phyloP scores from a whole-genome alignment of 345 rosid species.

The Pelargonium nanum region DNA sequence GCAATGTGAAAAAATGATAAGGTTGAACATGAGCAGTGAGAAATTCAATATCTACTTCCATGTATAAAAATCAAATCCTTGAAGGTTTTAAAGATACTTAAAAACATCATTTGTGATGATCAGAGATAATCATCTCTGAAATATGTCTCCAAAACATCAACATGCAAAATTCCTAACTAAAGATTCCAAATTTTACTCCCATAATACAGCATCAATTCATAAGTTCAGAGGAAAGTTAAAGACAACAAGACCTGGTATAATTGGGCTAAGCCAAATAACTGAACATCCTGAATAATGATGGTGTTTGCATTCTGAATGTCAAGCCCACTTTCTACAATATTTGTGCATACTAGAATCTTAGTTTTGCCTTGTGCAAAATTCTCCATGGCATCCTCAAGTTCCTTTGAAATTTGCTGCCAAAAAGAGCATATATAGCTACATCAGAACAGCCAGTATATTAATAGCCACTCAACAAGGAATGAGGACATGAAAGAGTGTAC shows the following conservation, averaged over 20 bases:
- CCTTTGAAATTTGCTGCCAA: conserved; percentile 75
- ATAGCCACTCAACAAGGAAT: not conserved
- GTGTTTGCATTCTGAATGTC: conserved; percentile 96
- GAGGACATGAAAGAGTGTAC: too few species aligned
- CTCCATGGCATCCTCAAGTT: conserved; percentile 91
- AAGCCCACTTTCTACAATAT: conserved; percentile 94
- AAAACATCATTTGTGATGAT: too few species aligned
- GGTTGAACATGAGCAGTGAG: conserved; percentile 3
- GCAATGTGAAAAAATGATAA: conserved; percentile 10
- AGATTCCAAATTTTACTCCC: too few species aligned
- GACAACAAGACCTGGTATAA: conserved; percentile 63
- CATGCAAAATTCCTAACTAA: too few species aligned
- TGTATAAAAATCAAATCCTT: not conserved
- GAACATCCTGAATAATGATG: conserved; percentile 92
- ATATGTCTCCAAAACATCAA: too few species aligned
- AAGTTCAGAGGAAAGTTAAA: conserved; percentile 8
- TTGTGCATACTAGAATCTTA: conserved; percentile 79
- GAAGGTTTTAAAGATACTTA: too few species aligned
- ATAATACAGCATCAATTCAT: not conserved
- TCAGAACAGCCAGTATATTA: not conserved
- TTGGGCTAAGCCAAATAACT: conserved; percentile 88
- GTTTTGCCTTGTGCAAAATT: conserved; percentile 70
- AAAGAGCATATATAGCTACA: not conserved
- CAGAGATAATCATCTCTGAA: too few species aligned
- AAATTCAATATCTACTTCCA: not conserved